Evolutionary conservation across 2,329 filamentous ascomycete genomes (phyloP), one percentile per base, ranked within the genome.

Genomic region (Trichoderma brevicompactum): DNA sequence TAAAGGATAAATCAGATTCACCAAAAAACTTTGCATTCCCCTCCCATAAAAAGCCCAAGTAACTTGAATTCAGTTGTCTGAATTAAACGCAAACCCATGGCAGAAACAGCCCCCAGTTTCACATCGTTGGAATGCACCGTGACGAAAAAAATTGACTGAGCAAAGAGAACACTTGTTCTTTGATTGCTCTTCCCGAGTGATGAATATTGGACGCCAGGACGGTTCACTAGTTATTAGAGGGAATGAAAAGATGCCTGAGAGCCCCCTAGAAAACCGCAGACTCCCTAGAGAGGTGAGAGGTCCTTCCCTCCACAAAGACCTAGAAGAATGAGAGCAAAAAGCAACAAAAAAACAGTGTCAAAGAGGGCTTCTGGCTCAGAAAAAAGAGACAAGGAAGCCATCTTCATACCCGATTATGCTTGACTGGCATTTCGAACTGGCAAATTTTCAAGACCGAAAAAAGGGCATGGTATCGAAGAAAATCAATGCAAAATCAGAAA

Each of bases 381-480:
- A 1, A 36, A 1, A 44, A 54, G 49, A 52, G 44, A 63, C 8
- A 38, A 38, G 28, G 38, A 54, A 36, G 13, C 49, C 9, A 36
- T 12, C 12, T 38, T 38, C 49, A 44, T 63, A 38, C 40, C 40
- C 49, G 54, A 54, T 53, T 28, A 60, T 43, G 49, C 41, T 46
- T 38, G 5, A 46, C 19, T 7, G n/a, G 60, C 60, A 53, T 46
- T 63, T 53, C 60, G 32, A 54, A 36, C 60, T 6, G 32, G 23
- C 34, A 50, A 41, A 28, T 38, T 46, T 44, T 44, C 49, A 63
- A 54, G 49, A 53, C 43, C 52, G 63, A 65, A 59, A 59, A 46
- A 28, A 61, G 49, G 32, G 60, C 49, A 66, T 75, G 71, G 73
- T 75, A 75, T 75, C 72, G 69, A 74, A 60, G 56, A 60, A 60